Evolutionary conservation across 1,139 yeast species (phyloP), one percentile per base, ranked within the genome.

Genomic region (Starmera stellimalicola): DNA sequence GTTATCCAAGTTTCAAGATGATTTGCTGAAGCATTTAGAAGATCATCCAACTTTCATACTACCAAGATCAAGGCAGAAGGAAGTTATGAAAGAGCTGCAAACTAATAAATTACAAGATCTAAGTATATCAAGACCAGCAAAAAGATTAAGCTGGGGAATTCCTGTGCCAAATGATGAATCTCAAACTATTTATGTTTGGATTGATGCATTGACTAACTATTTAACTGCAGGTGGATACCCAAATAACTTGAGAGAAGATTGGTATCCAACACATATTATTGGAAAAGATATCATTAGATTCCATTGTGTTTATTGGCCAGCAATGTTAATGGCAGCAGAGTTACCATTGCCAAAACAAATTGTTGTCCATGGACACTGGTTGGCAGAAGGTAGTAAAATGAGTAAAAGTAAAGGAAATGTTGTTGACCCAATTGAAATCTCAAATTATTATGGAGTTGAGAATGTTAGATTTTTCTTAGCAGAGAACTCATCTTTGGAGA

Each of bases 241-340:
- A 4, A 40, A 41, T 7, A n/a, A n/a, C n/a, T 27, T 49, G 3
- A 31, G 43, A 4, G 27, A 34, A 6, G 30, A 34, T 27, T 52
- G 57, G 55, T 48, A 51, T 11, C 70, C 88, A 6, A 74, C 78
- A 0, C 97, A 91, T 54, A 63, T 91, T 1, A 72, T 91, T 25
- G 99, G 99, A 1, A 91, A 91, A 49, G 99, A 91, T 54, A 91
- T 91, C 33, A 67, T 76, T 32, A 73, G 78, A 39, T 91, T 91
- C 57, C 98, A 93, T 51, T 77, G 93, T 47, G 71, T 88, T 14
- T 87, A 85, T 52, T 91, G 98, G 98, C 98, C 98, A 0, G 79
- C 88, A 1, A 80, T 91, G 41, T 62, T 91, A 37, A 61, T 88
- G 67, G 97, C 96, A 0, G 93, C 94, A 0, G 78, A 68, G 0